Evolutionary conservation across 1,139 yeast species (phyloP).

Genomic region (Diutina rugosa): DNA sequence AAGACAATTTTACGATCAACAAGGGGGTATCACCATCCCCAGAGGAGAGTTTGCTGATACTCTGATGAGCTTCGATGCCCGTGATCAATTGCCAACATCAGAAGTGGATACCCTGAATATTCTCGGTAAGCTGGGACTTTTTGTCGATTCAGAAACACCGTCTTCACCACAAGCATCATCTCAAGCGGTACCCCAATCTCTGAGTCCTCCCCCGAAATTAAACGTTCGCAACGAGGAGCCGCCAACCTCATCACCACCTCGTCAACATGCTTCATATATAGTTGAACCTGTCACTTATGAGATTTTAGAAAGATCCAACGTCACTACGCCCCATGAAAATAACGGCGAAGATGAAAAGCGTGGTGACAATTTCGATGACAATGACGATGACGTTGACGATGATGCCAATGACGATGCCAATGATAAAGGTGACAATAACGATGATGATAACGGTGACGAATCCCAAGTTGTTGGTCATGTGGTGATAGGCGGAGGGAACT

Average conservation of each 20-base stretch:
- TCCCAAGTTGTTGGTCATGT: background rate
- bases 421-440: background rate
- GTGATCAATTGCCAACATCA: background rate
- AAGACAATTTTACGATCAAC: conserved; percentile 22
- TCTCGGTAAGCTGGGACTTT: background rate
- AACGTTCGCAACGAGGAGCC: background rate
- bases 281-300: background rate
- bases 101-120: background rate
- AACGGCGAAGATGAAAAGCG: background rate
- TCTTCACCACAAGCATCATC: background rate
- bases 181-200: background rate
- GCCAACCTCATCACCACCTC: background rate
- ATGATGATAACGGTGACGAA: background rate
- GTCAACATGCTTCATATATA: background rate
- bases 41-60: background rate
- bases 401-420: background rate
- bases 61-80: background rate
- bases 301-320: background rate
- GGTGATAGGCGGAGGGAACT: too few species aligned
- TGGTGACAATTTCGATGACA: background rate
- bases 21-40: background rate
- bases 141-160: background rate
- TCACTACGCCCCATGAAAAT: background rate
- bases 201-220: background rate
- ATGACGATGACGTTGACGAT: background rate